Evolutionary conservation across 1,284 basidiomycete genomes (phyloP).

Genomic region (Microstroma glucosiphilum): DNA sequence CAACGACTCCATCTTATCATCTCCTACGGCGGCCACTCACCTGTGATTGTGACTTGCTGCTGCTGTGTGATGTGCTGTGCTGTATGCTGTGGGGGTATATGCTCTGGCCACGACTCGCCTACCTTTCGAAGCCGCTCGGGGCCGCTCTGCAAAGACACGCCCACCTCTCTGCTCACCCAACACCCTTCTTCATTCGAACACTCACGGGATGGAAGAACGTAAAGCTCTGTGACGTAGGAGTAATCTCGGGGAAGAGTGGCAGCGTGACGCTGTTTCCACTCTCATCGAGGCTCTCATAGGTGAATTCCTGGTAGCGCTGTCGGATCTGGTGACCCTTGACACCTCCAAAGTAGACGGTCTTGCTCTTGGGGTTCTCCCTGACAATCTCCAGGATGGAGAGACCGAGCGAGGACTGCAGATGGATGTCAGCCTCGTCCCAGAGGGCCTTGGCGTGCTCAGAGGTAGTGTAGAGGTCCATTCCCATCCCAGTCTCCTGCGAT

Average conservation of each 20-base stretch:
- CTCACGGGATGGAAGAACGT: slow-evolving; percentile 81
- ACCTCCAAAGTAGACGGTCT: slow-evolving; percentile 98
- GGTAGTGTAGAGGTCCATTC: slow-evolving; percentile 92
- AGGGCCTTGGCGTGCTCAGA: slow-evolving; percentile 90
- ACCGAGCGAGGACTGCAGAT: slow-evolving; percentile 83
- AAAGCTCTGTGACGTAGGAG: slow-evolving; percentile 56
- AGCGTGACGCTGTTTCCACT: slow-evolving; percentile 64
- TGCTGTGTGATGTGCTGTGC: too few relatives aligned
- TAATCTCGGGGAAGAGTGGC: slow-evolving; percentile 46
- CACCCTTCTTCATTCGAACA: neutral
- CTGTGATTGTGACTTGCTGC: too few relatives aligned
- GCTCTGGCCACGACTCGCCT: too few relatives aligned
- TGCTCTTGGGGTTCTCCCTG: slow-evolving; percentile 39
- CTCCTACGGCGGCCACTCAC: too few relatives aligned
- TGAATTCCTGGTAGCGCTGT: slow-evolving; percentile 98
- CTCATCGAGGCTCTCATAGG: slow-evolving; percentile 82
- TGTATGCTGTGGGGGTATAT: too few relatives aligned
- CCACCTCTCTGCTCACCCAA: too few relatives aligned
- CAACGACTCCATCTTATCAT: too few relatives aligned
- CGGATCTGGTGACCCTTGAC: slow-evolving; percentile 96
- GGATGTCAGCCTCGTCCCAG: slow-evolving; percentile 92
- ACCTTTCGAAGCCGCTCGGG: too few relatives aligned
- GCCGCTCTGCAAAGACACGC: too few relatives aligned
- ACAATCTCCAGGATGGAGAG: slow-evolving; percentile 94
- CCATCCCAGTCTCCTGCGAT: slow-evolving; percentile 97